Evolutionary conservation across 2,329 filamentous ascomycete species (phyloP).

Genomic region (Tolypocladium nubicola): DNA sequence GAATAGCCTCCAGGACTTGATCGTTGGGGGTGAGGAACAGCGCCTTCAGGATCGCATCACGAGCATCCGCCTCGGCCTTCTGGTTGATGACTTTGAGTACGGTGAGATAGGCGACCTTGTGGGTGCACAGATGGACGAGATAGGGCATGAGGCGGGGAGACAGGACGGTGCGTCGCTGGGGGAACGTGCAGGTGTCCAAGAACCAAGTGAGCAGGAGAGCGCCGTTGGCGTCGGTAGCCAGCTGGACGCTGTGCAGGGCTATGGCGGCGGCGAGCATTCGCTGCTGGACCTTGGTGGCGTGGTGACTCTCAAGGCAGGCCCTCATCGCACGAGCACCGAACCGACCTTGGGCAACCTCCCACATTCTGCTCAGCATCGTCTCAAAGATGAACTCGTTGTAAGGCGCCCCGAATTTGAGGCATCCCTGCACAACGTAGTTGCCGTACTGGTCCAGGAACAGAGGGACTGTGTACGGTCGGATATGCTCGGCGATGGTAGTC

Average conservation of each 20-base stretch:
- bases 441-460: constrained; percentile 96
- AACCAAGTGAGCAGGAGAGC: constrained; percentile 94
- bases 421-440: constrained; percentile 96
- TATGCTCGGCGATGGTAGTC: constrained; percentile 69
- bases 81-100: constrained; percentile 98
- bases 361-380: constrained; percentile 87
- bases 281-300: constrained; percentile 90
- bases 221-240: constrained; percentile 93
- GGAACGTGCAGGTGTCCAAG: constrained; percentile 94
- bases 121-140: constrained; percentile 89
- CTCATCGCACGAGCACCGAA: constrained; percentile 95
- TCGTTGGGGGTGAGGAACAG: constrained; percentile 88
- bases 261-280: constrained; percentile 89
- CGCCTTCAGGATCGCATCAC: constrained; percentile 80
- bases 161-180: constrained; percentile 78
- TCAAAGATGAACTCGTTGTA: constrained; percentile 98
- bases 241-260: constrained; percentile 90
- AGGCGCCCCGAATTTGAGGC: constrained; percentile 79
- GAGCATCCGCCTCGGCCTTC: constrained; percentile 83
- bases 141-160: constrained; percentile 88
- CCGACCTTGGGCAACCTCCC: constrained; percentile 85
- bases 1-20: constrained; percentile 76
- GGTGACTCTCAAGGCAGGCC: constrained; percentile 91
- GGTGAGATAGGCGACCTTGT: constrained; percentile 96
- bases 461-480: constrained; percentile 78